A percentile compares a stretch with the other conserved stretches of the same genome.
Conservation (phyloP, 805 yeast species). For the Pichia cabralensis region DNA sequence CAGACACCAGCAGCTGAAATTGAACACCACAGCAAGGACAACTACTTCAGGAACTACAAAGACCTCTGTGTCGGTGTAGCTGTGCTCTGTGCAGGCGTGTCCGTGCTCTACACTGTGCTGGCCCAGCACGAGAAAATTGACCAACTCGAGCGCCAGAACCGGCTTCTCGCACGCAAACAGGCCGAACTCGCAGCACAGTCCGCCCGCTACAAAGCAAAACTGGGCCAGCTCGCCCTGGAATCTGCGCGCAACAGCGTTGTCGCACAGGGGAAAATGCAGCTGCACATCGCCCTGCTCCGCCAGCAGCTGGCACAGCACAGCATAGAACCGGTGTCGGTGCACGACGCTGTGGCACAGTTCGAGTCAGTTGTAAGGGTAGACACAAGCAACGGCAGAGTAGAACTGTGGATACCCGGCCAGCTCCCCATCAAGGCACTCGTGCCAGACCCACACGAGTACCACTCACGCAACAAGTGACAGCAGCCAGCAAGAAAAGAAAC, state of each 20-base stretch:
- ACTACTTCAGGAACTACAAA: slow-evolving; percentile 4
- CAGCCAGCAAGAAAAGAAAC: slow-evolving; percentile 1
- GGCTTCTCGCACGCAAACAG: slow-evolving; percentile 18
- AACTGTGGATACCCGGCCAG: slow-evolving; percentile 53
- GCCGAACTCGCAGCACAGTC: slow-evolving; percentile 37
- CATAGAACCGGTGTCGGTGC: slow-evolving; percentile 45
- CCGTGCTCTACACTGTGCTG: slow-evolving; percentile 6
- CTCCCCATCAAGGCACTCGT: slow-evolving; percentile 37
- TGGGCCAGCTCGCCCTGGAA: slow-evolving; percentile 41
- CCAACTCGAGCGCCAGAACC: slow-evolving; percentile 18
- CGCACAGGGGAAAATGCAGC: slow-evolving; percentile 48
- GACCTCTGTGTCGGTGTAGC: slow-evolving; percentile 9
- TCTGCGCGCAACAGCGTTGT: slow-evolving; percentile 39
- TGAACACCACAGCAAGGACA: too few relatives aligned
- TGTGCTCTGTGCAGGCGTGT: slow-evolving; percentile 7
- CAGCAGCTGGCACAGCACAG: slow-evolving; percentile 52
- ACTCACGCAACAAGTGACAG: slow-evolving; percentile 25
- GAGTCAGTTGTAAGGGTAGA: slow-evolving; percentile 51
- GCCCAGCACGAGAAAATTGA: slow-evolving; percentile 17
- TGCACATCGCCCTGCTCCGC: slow-evolving; percentile 58
- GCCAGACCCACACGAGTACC: slow-evolving; percentile 57
- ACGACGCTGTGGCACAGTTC: slow-evolving; percentile 43
- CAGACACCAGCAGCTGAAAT: neutral
- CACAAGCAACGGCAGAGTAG: slow-evolving; percentile 43
- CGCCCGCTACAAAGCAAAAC: slow-evolving; percentile 39